These are phyloP conservation scores for Henckelia pumila DNA, from an alignment of 257 asterid genomes.

Conservation along the genomic window DNA sequence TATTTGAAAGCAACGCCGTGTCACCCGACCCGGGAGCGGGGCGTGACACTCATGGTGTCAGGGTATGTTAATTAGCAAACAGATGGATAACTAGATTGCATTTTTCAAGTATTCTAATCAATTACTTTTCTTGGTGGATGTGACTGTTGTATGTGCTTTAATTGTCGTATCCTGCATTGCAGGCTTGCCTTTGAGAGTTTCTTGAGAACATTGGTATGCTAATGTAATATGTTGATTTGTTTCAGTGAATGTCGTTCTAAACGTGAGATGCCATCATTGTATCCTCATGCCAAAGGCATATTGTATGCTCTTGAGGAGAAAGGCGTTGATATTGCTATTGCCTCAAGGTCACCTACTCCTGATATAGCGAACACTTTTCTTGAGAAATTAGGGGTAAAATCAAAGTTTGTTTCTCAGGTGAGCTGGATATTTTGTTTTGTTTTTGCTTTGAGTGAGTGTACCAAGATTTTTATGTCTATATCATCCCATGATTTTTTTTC, in stretches of 20 bases:
- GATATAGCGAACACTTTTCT: constrained; percentile 75
- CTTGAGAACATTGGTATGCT: constrained; percentile 13
- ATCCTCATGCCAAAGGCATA: constrained; percentile 61
- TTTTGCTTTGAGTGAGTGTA: constrained; percentile 10
- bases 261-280: constrained; percentile 47
- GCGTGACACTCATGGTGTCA: neutral
- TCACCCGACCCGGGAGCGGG: no score
- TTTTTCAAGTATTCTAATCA: neutral
- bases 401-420: constrained; percentile 87
- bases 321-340: constrained; percentile 54
- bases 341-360: constrained; percentile 76
- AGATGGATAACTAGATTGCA: neutral
- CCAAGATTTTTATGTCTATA: constrained; percentile 4
- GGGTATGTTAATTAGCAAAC: neutral
- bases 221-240: constrained; percentile 6
- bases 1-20: no score
- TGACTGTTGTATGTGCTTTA: neutral
- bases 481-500: neutral
- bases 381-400: constrained; percentile 65
- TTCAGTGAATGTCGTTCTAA: constrained; percentile 72
- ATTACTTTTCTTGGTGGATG: neutral
- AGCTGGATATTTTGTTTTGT: neutral
- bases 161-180: neutral
- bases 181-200: constrained; percentile 16
- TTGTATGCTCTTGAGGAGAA: constrained; percentile 55